Evolutionary conservation across 2,329 filamentous ascomycete species (phyloP), one percentile per base, ranked within the genome.

Genomic region (Fusarium sp.): DNA sequence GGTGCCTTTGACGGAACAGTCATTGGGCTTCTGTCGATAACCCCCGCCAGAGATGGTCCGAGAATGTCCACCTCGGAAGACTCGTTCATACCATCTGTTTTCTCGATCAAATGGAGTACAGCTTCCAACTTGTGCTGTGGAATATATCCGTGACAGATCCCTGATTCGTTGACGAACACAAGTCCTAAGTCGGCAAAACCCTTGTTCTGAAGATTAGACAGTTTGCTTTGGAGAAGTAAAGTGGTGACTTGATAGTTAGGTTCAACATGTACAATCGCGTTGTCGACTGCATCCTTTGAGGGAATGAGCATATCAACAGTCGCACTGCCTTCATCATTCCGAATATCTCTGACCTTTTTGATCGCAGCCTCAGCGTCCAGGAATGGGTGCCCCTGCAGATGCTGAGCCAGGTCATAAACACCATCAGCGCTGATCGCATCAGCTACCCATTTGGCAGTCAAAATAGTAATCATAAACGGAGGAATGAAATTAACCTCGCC

Each of bases 401-500:
- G 63, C n/a, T 67, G 66, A 3, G 66, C 56, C 3, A 68, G 46
- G 23, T 69, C 64, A 11, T 68, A 69, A 14, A 69, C 61, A 4
- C 64, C 50, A 21, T 68, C 66, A 2, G 47, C 28, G n/a, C 56
- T 58, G 19, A 68, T 69, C 4, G 45, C 54, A 51, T 69, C 64
- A 20, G 66, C 64, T 2, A 69, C 49, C 66, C 64, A 69, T 26
- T 69, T 68, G 1, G 64, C 60, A 1, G 50, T 65, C 3, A 68
- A 32, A 0, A 68, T 68, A 0, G 66, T 46, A 19, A 68, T 52
- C 36, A 68, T 65, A 7, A 52, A 67, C 4, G 64, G 61, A 0
- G 64, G 56, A 9, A 69, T 69, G 3, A 69, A 69, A 28, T 68
- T 69, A 3, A 68, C 66, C 23, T 69, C 64, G 1, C 66, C 61